Base-by-base conservation (phyloP, 2,329 filamentous ascomycete genomes). In the Fusarium stilboides region DNA sequence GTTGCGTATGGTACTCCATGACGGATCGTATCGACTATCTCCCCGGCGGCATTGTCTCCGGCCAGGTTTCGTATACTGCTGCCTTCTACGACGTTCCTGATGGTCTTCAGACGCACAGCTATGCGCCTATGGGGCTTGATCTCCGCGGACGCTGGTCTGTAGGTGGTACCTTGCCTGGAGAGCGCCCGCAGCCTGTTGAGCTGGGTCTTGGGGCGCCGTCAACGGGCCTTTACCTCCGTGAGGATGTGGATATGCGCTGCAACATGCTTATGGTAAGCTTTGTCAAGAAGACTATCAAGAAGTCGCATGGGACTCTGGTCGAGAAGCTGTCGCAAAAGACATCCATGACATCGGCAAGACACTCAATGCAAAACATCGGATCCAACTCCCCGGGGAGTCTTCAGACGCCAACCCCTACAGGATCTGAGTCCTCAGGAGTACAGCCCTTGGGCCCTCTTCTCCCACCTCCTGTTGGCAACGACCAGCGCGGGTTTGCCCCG, bases 231-330 rank as follows among this genome's bases (percentile, higher is more conserved):
- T 97, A 94, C 76, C 82, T 97, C 42, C 86, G 92, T n/a, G 94
- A 97, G 82, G 94, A 97, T 70, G 90, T 96, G 49, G 91, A 94
- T 67, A 69, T 97, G 84, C 87, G 87, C 59, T 97, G 93, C 81
- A 95, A 94, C 74, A 82, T 94, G 60, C 82, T 96, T 66, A 87
- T 96, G 82, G 86, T 89, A 0, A 81, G 82, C 9, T 97, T 97
- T 75, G 92, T 97, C 61, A 94, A 92, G 83, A 92, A 89, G 80
- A 96, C 92, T 15, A 85, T 97, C 45, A 92, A 92, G 74, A 92
- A 92, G 75, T 88, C 92, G 0, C 93, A 97, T 74, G 85, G 84
- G 12, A 83, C 86, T 4, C 84, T 97, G 6, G 91, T 95, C 4
- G 88, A 91, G 5, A 81, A 85, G n/a, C 79, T 93, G n/a, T 57